Evolutionary conservation across 2,329 filamentous ascomycete species (phyloP).

Genomic region (Cytospora leucostoma): DNA sequence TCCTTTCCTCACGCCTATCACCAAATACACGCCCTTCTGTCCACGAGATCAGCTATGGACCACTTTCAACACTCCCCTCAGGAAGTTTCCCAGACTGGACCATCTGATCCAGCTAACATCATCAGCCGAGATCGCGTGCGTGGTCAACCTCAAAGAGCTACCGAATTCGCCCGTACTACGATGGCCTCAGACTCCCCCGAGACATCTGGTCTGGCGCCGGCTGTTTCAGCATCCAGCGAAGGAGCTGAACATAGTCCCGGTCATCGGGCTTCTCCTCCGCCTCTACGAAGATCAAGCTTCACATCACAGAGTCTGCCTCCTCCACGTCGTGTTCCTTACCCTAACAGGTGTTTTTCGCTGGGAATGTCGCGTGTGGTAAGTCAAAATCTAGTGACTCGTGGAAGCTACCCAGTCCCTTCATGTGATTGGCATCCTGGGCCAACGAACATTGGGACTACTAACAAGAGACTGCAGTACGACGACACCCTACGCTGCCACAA

Average conservation of each 20-base stretch:
- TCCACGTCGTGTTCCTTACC: background rate
- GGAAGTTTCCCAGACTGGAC: background rate
- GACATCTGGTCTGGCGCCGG: slow-evolving; percentile 1
- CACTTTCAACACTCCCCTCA: background rate
- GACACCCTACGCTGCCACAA: slow-evolving; percentile 53
- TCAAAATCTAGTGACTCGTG: background rate
- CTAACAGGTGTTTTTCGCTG: slow-evolving; percentile 23
- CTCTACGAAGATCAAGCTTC: background rate
- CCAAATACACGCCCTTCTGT: background rate
- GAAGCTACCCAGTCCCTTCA: slow-evolving; percentile 30
- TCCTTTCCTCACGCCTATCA: background rate
- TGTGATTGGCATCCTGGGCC: background rate
- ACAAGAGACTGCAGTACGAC: slow-evolving; percentile 65
- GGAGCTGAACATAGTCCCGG: background rate
- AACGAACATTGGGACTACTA: slow-evolving; percentile 42
- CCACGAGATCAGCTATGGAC: background rate
- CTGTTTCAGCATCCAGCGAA: background rate
- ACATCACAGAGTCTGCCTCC: background rate
- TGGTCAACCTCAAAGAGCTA: background rate
- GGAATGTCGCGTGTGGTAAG: slow-evolving; percentile 25
- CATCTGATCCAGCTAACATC: background rate
- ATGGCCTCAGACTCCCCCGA: slow-evolving; percentile 3
- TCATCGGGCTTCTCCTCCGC: background rate
- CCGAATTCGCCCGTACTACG: background rate
- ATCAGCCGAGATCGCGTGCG: background rate